These are phyloP conservation scores for Mangifera indica DNA, from an alignment of 345 rosid genomes.

Conservation along the genomic window DNA sequence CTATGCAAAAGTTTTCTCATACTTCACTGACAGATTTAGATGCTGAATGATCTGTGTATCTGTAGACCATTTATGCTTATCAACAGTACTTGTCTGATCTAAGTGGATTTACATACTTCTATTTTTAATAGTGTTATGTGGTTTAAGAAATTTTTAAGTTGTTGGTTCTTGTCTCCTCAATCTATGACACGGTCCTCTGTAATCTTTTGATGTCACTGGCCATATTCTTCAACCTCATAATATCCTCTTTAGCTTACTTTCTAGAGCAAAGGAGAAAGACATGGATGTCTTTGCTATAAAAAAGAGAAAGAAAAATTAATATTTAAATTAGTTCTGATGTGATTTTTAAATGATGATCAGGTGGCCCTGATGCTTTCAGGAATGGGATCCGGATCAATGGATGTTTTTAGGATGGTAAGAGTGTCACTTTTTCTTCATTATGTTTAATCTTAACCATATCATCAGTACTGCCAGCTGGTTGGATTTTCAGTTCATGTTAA, in stretches of 20 bases:
- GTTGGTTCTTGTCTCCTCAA: too few species aligned
- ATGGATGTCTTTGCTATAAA: not conserved
- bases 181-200: too few species aligned
- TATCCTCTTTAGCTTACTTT: too few species aligned
- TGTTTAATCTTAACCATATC: not conserved
- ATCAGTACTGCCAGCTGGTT: not conserved
- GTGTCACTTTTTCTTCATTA: not conserved
- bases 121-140: too few species aligned
- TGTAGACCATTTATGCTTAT: not conserved
- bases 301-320: not conserved
- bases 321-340: conserved; percentile 1
- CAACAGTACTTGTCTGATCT: too few species aligned
- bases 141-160: too few species aligned
- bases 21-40: not conserved
- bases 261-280: too few species aligned
- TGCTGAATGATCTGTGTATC: not conserved
- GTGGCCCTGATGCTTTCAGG: conserved; percentile 97
- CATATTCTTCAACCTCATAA: too few species aligned
- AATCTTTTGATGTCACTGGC: too few species aligned
- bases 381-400: conserved; percentile 72
- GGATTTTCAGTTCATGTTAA: not conserved
- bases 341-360: conserved; percentile 43
- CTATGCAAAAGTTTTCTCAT: not conserved
- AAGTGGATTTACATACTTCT: too few species aligned
- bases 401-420: conserved; percentile 90